Evolutionary conservation across 805 yeast species (phyloP), one percentile per base, ranked within the genome.

Genomic region (Nakazawaea anatomiae): DNA sequence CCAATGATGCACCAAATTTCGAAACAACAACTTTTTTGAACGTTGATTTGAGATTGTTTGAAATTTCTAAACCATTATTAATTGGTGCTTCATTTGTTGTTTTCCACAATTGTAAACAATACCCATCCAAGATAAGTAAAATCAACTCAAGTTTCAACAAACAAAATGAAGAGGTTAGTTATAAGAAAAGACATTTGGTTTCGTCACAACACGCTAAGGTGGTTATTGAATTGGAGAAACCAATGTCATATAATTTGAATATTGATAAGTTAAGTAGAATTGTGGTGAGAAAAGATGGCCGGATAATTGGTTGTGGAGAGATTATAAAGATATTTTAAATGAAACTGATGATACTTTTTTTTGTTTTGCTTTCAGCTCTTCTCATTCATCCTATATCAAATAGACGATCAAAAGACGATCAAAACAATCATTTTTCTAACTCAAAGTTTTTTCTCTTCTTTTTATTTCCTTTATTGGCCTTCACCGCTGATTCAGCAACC

Each of bases 61-160:
- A 85, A 51, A 63, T 82, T 59, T 74, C 74, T 36, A 75, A 87
- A 56, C 97, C 97, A 0, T 66, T 90, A 44, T 68, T 90, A 40
- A 82, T 85, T 11, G 97, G 97, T 6, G 76, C 95, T 0, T 85
- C 91, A 40, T 75, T 89, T 56, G 78, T 89, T 40, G 64, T 89
- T 48, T 89, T 90, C 67, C 76, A 91, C 54, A 90, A 91, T 55
- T 83, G 88, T 52, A 75, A 81, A 29, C 81, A 84, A 42, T 79
- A 80, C 41, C 88, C 94, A 1, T 89, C 89, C 4, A 77, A 83
- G 55, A 69, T 90, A 25, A 60, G 73, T 42, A 76, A 76, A 53
- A 74, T 82, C 57, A 55, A 66, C 52, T 57, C 69, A 54, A 42
- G 64, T 51, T 57, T 68, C 40, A 69, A 64, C 51, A 63, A 55